These are phyloP conservation scores for Glycine soja DNA, from an alignment of 306 rosid species.

Conservation along the genomic window DNA sequence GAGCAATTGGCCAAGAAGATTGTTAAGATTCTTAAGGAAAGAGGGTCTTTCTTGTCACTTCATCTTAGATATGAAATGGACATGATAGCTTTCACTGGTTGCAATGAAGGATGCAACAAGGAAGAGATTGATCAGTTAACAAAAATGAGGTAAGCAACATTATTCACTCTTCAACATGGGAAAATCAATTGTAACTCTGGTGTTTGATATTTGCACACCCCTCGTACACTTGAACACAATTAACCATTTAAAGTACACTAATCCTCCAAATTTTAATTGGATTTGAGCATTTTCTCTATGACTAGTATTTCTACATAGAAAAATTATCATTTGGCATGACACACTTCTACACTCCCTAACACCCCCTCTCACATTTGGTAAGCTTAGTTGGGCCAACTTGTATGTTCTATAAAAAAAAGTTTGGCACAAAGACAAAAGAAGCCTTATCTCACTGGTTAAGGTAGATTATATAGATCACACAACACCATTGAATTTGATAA, in stretches of 20 bases:
- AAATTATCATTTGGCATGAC: neutral
- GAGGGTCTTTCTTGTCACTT: slow-evolving; percentile 78
- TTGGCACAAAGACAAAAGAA: neutral
- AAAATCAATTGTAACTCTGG: neutral
- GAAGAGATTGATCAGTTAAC: slow-evolving; percentile 69
- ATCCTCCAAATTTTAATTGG: neutral
- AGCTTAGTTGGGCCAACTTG: neutral
- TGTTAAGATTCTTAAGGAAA: slow-evolving; percentile 63
- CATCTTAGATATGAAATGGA: slow-evolving; percentile 96
- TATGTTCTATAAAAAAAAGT: neutral
- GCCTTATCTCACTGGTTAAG: neutral
- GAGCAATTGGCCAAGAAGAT: slow-evolving; percentile 66
- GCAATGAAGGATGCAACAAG: slow-evolving; percentile 70
- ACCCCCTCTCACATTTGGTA: neutral
- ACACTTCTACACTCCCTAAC: neutral
- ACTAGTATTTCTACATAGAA: neutral
- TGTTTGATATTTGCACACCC: neutral
- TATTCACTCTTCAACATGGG: neutral
- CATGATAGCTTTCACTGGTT: slow-evolving; percentile 88
- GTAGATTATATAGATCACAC: neutral
- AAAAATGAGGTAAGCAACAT: slow-evolving; percentile 63
- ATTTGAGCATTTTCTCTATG: neutral
- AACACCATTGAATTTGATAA: too few species aligned
- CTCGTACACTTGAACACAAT: neutral
- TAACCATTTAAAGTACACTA: neutral